Conservation (phyloP, 306 rosid species). For the Ceratonia siliqua region DNA sequence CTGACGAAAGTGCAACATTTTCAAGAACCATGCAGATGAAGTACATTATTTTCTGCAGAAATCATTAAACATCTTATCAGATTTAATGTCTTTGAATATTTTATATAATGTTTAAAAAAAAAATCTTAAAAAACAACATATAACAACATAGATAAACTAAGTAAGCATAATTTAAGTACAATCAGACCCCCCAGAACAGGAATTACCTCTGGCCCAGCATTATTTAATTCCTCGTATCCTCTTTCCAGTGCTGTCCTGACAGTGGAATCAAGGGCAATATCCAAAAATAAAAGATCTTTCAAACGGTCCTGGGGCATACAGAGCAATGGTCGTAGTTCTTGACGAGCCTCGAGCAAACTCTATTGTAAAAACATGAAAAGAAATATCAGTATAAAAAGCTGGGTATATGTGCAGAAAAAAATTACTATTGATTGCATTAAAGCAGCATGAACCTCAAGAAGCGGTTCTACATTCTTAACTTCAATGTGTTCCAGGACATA, state of each 20-base stretch:
- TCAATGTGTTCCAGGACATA: constrained; percentile 80
- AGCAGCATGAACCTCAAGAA: constrained; percentile 72
- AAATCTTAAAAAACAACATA: background rate
- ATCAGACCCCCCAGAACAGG: constrained; percentile 21
- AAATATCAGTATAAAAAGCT: constrained; percentile 24
- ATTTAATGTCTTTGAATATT: constrained; percentile 17
- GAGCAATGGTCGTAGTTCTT: constrained; percentile 73
- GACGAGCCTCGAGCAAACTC: constrained; percentile 97
- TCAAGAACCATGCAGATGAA: constrained; percentile 77
- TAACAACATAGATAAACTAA: background rate
- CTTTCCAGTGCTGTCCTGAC: constrained; percentile 95
- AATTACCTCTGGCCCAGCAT: constrained; percentile 82
- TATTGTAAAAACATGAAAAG: constrained; percentile 29
- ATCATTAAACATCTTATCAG: constrained; percentile 42
- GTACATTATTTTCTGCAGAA: constrained; percentile 85
- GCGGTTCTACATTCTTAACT: constrained; percentile 70
- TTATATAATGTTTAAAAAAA: no score
- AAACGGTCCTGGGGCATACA: constrained; percentile 71
- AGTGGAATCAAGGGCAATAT: constrained; percentile 93
- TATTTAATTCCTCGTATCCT: constrained; percentile 77
- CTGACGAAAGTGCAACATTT: constrained; percentile 85
- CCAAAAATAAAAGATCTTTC: constrained; percentile 93
- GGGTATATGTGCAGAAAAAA: constrained; percentile 8
- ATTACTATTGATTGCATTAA: constrained; percentile 12
- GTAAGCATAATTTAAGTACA: constrained; percentile 13